Evolutionary conservation across 2,329 filamentous ascomycete genomes (phyloP).

Genomic region (Alternaria metachromatica): DNA sequence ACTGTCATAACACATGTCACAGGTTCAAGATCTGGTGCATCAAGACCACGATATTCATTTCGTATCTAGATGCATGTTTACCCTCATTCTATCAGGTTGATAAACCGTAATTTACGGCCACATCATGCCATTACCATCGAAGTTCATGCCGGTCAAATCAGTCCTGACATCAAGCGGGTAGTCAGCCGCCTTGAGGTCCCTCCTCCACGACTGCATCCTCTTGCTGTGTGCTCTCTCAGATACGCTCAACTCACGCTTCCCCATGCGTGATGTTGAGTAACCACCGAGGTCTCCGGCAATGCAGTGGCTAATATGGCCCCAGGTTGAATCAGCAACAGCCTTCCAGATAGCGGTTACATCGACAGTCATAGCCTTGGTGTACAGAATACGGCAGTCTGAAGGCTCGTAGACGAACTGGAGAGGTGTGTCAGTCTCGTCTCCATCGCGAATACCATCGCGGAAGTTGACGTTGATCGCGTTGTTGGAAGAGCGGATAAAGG

Average conservation of each 20-base stretch:
- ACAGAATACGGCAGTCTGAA: constrained; percentile 68
- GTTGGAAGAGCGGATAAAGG: constrained; percentile 40
- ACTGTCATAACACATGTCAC: not conserved
- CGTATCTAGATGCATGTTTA: not conserved
- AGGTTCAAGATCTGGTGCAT: not conserved
- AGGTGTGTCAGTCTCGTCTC: constrained; percentile 53
- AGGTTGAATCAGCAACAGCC: constrained; percentile 47
- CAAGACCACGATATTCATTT: not conserved
- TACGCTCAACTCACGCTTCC: constrained; percentile 32
- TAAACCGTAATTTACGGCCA: constrained; percentile 20
- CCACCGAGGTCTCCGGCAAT: constrained; percentile 39
- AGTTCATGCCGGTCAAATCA: constrained; percentile 29
- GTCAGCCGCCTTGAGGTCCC: constrained; percentile 31
- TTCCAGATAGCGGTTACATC: constrained; percentile 64
- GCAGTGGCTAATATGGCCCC: constrained; percentile 42
- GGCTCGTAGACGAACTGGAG: constrained; percentile 68
- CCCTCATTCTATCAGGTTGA: not conserved
- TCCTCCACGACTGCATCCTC: constrained; percentile 42
- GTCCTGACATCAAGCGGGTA: constrained; percentile 48
- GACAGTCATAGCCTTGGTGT: constrained; percentile 62
- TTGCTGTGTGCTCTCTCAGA: constrained; percentile 32
- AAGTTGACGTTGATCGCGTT: constrained; percentile 45
- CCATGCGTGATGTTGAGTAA: constrained; percentile 17
- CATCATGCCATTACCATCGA: constrained; percentile 34
- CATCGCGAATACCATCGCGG: constrained; percentile 52